Percentiles rank a stretch among this genome's conserved stretches.
phyloP scores from a whole-genome alignment of 2,329 filamentous ascomycete genomes.

The Trichoderma sp. region DNA sequence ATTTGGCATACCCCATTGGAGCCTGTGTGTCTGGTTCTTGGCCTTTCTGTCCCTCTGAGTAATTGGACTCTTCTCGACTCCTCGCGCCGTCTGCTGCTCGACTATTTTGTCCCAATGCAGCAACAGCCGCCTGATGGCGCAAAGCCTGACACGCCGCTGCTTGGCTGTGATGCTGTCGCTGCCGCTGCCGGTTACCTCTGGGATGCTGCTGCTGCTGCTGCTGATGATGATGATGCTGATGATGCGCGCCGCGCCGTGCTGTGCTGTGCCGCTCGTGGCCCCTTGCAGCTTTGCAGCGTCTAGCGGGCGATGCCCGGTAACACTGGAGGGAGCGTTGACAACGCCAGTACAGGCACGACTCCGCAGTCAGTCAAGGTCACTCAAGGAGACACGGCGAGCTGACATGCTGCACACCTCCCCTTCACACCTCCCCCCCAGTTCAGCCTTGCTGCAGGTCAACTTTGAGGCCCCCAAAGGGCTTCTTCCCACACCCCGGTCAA shows the following conservation, averaged over 20 bases:
- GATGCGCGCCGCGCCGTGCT: too few species aligned
- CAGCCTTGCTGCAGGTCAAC: conserved; percentile 30
- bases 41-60: background rate
- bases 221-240: conserved; percentile 1
- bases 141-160: background rate
- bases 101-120: conserved; percentile 27
- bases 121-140: conserved; percentile 13
- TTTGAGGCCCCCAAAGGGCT: conserved; percentile 28
- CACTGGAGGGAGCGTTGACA: background rate
- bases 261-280: background rate
- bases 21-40: background rate
- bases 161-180: conserved; percentile 15
- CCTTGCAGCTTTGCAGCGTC: conserved; percentile 18
- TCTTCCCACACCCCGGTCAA: conserved; percentile 24
- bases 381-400: conserved; percentile 21
- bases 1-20: background rate
- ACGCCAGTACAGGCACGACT: background rate
- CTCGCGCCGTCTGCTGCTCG: background rate
- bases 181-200: background rate
- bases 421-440: conserved; percentile 19
- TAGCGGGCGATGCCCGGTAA: conserved; percentile 5
- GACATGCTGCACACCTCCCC: conserved; percentile 22
- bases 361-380: background rate
- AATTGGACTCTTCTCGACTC: background rate
- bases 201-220: conserved; percentile 13